phyloP scores from a whole-genome alignment of 2,329 filamentous ascomycete species.

The Phialocephala subalpina region DNA sequence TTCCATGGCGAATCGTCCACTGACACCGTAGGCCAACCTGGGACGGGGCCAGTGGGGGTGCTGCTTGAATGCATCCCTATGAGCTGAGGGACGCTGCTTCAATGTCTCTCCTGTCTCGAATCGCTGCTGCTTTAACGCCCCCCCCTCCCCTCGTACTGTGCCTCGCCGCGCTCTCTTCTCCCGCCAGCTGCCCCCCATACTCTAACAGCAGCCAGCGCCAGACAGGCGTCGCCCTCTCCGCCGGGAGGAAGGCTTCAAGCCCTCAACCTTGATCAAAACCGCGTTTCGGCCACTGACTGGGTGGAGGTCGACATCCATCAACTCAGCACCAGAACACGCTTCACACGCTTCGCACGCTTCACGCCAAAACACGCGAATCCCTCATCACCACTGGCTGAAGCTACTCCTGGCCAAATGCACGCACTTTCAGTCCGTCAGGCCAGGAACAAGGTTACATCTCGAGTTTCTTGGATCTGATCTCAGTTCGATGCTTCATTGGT shows the following conservation, averaged over 20 bases:
- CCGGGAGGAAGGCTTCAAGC: neutral
- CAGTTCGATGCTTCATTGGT: neutral
- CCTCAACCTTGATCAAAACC: conserved; percentile 15
- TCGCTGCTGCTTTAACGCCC: neutral
- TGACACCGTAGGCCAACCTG: neutral
- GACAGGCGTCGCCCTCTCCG: conserved; percentile 4
- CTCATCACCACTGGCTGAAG: conserved; percentile 3
- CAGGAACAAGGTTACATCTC: conserved; percentile 5
- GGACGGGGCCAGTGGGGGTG: neutral
- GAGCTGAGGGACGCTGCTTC: conserved; percentile 4
- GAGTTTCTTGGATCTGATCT: conserved; percentile 6
- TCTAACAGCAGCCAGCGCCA: conserved; percentile 1
- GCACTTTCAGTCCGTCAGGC: neutral
- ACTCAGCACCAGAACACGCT: conserved; percentile 6
- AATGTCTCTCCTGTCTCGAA: too few relatives aligned
- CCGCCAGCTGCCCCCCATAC: conserved; percentile 1
- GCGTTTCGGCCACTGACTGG: conserved; percentile 26
- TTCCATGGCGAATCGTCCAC: conserved; percentile 1
- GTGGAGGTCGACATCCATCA: conserved; percentile 1
- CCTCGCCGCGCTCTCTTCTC: neutral
- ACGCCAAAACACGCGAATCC: neutral
- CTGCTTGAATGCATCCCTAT: neutral
- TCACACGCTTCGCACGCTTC: neutral
- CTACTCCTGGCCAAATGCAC: conserved; percentile 1
- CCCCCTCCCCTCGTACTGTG: neutral